These are phyloP conservation scores for Coemansia sp. DNA, from an alignment of 192 early-diverging fungal genomes.

Conservation along the genomic window DNA sequence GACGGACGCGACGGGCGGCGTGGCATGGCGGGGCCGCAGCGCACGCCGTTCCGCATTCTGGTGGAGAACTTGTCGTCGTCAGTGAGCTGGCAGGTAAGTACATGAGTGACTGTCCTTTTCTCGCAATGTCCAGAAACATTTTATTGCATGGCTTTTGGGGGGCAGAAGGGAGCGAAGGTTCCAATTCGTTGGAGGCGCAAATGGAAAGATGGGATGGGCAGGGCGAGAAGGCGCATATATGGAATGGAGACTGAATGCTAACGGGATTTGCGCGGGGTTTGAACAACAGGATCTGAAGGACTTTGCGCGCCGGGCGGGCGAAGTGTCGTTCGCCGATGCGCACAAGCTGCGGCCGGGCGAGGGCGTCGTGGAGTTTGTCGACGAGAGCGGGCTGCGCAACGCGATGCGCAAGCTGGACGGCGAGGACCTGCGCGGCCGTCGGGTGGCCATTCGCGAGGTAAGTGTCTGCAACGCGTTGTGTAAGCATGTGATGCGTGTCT, in stretches of 20 bases:
- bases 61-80: constrained; percentile 80
- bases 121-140: background rate
- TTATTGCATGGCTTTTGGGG: background rate
- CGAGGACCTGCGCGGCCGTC: constrained; percentile 65
- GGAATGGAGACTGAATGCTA: background rate
- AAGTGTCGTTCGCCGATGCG: constrained; percentile 90
- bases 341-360: constrained; percentile 77
- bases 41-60: constrained; percentile 66
- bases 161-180: background rate
- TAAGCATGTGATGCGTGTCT: background rate
- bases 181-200: too few relatives aligned
- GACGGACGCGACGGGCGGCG: constrained; percentile 38
- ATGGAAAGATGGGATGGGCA: background rate
- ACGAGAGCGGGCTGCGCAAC: constrained; percentile 74
- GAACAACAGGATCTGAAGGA: constrained; percentile 88
- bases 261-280: background rate
- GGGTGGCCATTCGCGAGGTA: constrained; percentile 66
- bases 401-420: constrained; percentile 84
- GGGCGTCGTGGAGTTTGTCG: constrained; percentile 89
- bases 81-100: constrained; percentile 74
- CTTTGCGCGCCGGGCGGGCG: constrained; percentile 89
- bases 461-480: background rate
- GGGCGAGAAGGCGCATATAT: background rate
- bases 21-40: constrained; percentile 37
- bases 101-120: background rate